Conservation (phyloP, 441 rosid genomes). For the Theobroma grandiflorum region DNA sequence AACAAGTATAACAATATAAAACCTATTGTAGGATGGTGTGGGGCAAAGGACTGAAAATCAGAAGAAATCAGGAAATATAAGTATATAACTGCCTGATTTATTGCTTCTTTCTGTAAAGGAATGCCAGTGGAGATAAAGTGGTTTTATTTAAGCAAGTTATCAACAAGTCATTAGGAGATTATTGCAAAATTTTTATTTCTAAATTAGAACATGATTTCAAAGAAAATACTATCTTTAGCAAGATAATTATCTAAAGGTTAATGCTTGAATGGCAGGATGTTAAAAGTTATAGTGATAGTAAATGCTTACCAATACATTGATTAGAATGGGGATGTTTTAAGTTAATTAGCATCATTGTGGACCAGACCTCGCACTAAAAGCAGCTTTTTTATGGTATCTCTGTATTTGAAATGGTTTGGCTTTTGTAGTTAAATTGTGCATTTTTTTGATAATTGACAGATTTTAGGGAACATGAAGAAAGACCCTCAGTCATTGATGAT, state of each 20-base stretch:
- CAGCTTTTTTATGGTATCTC: slow-evolving; percentile 18
- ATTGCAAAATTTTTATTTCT: neutral
- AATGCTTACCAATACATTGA: neutral
- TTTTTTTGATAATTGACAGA: slow-evolving; percentile 53
- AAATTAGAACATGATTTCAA: neutral
- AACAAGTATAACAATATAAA: neutral
- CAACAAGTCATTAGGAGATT: neutral
- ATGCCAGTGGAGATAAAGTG: neutral
- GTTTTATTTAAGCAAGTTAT: neutral
- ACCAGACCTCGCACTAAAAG: neutral
- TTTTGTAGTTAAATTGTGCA: slow-evolving; percentile 20
- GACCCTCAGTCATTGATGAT: slow-evolving; percentile 81
- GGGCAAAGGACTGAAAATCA: neutral
- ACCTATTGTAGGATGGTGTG: neutral
- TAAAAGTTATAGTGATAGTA: neutral
- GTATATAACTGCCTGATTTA: neutral
- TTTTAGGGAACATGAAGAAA: slow-evolving; percentile 79
- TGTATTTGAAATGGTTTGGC: slow-evolving; percentile 13
- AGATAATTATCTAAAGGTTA: neutral
- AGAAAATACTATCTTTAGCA: neutral
- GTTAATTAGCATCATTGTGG: neutral
- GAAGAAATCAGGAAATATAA: neutral
- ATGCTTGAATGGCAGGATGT: slow-evolving; percentile 4
- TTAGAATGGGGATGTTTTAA: slow-evolving; percentile 2
- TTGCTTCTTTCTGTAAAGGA: neutral